Evolutionary conservation across 2,329 filamentous ascomycete species (phyloP).

Genomic region (Calonectria honghensis): DNA sequence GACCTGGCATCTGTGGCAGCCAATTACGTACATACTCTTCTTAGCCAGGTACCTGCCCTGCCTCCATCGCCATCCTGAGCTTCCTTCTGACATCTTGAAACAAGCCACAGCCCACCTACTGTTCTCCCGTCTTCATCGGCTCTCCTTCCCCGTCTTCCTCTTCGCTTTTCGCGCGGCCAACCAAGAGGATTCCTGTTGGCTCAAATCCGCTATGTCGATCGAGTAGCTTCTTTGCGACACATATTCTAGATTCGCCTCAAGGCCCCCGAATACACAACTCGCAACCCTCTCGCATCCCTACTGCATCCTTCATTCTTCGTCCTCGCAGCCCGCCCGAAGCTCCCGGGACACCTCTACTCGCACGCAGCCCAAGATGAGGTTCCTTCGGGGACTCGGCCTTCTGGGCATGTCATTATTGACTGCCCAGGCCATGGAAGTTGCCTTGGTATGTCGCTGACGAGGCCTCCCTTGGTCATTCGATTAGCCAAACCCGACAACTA

Average conservation of each 20-base stretch:
- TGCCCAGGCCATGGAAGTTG: conserved; percentile 74
- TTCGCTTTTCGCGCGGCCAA: conserved; percentile 5
- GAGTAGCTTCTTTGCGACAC: conserved; percentile 37
- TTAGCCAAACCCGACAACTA: conserved; percentile 3
- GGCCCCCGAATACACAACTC: conserved; percentile 12
- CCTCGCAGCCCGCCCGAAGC: conserved; percentile 38
- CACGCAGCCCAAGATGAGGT: conserved; percentile 69
- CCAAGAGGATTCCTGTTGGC: not conserved
- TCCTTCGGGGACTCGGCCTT: conserved; percentile 69
- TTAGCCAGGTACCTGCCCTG: conserved; percentile 18
- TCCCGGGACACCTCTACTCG: conserved; percentile 38
- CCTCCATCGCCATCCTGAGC: conserved; percentile 28
- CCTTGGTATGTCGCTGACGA: conserved; percentile 67
- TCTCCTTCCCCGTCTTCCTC: not conserved
- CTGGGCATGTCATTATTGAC: conserved; percentile 74
- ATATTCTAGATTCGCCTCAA: conserved; percentile 24
- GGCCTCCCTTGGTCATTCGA: conserved; percentile 3
- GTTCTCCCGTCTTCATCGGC: conserved; percentile 5
- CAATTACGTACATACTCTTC: conserved; percentile 52
- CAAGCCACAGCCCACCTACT: conserved; percentile 18
- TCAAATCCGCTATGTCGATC: conserved; percentile 34
- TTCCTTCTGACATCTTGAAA: conserved; percentile 38
- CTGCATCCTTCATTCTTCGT: conserved; percentile 19
- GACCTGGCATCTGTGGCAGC: conserved; percentile 54
- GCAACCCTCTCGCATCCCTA: conserved; percentile 19